phyloP scores from a whole-genome alignment of 768 basidiomycete species.

The Wakefieldia striispora region DNA sequence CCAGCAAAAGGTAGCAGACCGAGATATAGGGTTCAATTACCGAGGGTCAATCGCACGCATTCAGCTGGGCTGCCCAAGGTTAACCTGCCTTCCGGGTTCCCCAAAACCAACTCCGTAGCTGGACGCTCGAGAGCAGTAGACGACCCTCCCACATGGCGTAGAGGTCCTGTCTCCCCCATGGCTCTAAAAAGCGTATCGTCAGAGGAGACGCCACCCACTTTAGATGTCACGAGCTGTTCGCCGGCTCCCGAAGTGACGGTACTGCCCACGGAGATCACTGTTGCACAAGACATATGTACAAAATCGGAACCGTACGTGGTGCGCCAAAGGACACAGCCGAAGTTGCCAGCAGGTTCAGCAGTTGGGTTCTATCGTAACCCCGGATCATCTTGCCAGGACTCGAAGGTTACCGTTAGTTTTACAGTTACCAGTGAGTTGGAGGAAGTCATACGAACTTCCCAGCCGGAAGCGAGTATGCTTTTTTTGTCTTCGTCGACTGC shows the following conservation, averaged over 20 bases:
- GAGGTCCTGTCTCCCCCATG: conserved; percentile 20
- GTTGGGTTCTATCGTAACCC: conserved; percentile 75
- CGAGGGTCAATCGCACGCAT: conserved; percentile 16
- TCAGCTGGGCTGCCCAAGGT: conserved; percentile 33
- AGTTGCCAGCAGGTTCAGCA: conserved; percentile 67
- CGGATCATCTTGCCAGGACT: conserved; percentile 47
- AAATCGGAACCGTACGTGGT: conserved; percentile 27
- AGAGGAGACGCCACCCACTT: conserved; percentile 20
- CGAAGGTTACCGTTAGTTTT: conserved; percentile 61
- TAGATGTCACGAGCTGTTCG: conserved; percentile 64
- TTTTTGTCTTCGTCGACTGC: conserved; percentile 24
- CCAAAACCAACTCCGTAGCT: conserved; percentile 13
- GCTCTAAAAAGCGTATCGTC: conserved; percentile 4
- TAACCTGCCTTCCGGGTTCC: conserved; percentile 35
- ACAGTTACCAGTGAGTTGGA: conserved; percentile 80
- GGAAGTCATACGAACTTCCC: conserved; percentile 7
- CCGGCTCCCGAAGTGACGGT: conserved; percentile 53
- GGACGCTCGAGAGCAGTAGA: conserved; percentile 36
- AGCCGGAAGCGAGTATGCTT: conserved; percentile 22
- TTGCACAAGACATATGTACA: conserved; percentile 34
- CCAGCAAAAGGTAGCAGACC: conserved; percentile 30
- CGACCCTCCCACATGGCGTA: conserved; percentile 41
- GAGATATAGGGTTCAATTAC: conserved; percentile 38
- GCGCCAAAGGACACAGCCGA: conserved; percentile 57
- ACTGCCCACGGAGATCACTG: conserved; percentile 26